Conservation (phyloP, 495 filamentous ascomycete genomes). For the Podospora appendiculata region DNA sequence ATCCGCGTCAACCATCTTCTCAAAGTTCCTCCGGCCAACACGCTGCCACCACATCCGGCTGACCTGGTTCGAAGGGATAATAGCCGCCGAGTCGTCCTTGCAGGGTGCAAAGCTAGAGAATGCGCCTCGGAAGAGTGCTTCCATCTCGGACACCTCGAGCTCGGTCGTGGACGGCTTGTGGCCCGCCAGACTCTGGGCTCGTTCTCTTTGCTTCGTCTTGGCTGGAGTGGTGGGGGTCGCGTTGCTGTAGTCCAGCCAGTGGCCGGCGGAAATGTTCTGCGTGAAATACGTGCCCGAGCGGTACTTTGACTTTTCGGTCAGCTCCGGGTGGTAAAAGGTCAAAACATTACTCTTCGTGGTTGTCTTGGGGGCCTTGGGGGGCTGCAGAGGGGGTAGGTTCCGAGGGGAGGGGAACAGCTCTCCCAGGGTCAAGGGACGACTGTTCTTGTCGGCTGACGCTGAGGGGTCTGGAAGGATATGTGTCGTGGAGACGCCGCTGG, state of each 20-base stretch:
- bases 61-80: constrained; percentile 62
- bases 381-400: constrained; percentile 57
- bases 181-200: constrained; percentile 61
- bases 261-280: constrained; percentile 50
- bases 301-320: constrained; percentile 46
- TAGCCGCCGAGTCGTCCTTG: constrained; percentile 68
- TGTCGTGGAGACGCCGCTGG: constrained; percentile 64
- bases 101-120: constrained; percentile 86
- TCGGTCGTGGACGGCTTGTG: constrained; percentile 45
- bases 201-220: constrained; percentile 62
- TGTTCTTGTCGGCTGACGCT: constrained; percentile 30
- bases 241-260: constrained; percentile 63
- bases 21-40: constrained; percentile 53
- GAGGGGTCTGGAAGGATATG: constrained; percentile 49
- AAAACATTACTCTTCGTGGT: constrained; percentile 54
- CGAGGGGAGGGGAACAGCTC: constrained; percentile 72
- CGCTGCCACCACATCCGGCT: constrained; percentile 83
- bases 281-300: constrained; percentile 46
- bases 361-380: constrained; percentile 61
- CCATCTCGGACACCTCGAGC: constrained; percentile 55
- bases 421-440: constrained; percentile 58
- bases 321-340: constrained; percentile 53
- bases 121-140: constrained; percentile 68
- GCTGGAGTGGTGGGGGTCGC: constrained; percentile 48
- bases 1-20: constrained; percentile 36